Evolutionary conservation across 2,329 filamentous ascomycete genomes (phyloP).

Genomic region (Fusarium kyushuense): DNA sequence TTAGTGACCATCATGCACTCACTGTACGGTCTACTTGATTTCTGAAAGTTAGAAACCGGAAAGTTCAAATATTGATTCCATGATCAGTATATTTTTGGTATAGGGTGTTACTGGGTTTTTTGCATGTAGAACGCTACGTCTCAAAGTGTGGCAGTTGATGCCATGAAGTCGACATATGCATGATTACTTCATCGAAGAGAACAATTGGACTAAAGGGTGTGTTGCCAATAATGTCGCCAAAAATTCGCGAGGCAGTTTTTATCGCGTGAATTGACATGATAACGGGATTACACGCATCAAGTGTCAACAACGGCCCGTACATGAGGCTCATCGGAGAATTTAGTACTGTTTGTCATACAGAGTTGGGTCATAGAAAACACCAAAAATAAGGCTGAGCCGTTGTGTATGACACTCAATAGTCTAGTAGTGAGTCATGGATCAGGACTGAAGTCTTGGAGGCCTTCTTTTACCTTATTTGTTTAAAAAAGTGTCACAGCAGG

Average conservation of each 20-base stretch:
- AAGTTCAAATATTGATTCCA: background rate
- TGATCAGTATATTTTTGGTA: background rate
- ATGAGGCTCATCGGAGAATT: background rate
- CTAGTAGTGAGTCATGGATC: background rate
- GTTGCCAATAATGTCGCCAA: background rate
- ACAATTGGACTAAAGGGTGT: too few relatives aligned
- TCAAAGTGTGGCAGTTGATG: background rate
- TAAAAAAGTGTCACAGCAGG: conserved; percentile 6
- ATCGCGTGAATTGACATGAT: background rate
- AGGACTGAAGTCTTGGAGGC: background rate
- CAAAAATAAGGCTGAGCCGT: background rate
- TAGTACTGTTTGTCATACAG: background rate
- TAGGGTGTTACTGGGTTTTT: too few relatives aligned
- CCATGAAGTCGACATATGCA: background rate
- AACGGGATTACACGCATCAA: background rate
- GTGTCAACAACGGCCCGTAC: background rate
- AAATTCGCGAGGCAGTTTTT: background rate
- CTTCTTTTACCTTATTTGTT: background rate
- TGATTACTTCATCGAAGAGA: background rate
- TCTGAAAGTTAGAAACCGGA: background rate
- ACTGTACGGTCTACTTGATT: background rate
- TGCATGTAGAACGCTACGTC: background rate
- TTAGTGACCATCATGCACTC: background rate
- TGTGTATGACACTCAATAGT: background rate
- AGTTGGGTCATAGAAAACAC: background rate